Percentiles rank a stretch among this genome's conserved stretches.
phyloP scores from a whole-genome alignment of 2,329 filamentous ascomycete species.

The Verticillium albo-atrum region DNA sequence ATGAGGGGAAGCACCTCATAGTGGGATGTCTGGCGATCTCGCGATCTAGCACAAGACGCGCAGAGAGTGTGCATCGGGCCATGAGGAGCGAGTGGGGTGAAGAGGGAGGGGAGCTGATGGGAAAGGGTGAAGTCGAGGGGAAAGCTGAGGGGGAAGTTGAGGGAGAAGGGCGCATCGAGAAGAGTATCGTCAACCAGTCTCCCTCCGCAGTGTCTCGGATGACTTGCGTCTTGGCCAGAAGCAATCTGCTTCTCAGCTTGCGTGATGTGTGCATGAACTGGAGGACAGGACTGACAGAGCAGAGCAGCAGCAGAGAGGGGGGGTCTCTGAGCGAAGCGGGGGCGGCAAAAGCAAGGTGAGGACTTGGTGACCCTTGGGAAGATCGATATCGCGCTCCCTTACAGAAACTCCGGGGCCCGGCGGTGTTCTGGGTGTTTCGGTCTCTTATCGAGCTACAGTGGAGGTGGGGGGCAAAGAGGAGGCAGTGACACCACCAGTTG shows the following conservation, averaged over 20 bases:
- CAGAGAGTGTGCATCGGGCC: neutral
- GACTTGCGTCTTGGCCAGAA: neutral
- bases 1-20: neutral
- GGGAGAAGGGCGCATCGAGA: neutral
- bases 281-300: neutral
- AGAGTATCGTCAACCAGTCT: neutral
- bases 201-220: neutral
- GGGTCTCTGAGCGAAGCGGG: neutral
- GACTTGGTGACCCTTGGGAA: neutral
- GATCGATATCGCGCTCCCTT: neutral
- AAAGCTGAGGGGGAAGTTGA: neutral
- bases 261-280: neutral
- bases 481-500: neutral
- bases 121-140: neutral
- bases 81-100: neutral
- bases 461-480: neutral
- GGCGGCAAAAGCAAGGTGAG: neutral
- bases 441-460: neutral
- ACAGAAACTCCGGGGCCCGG: neutral
- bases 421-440: neutral
- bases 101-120: neutral
- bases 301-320: neutral
- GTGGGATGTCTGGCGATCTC: neutral
- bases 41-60: neutral
- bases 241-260: neutral